A percentile compares a stretch with the other conserved stretches of the same genome.
These are phyloP conservation scores for Aspergillus floridensis DNA, from an alignment of 2,329 filamentous ascomycete genomes.

Conservation along the genomic window DNA sequence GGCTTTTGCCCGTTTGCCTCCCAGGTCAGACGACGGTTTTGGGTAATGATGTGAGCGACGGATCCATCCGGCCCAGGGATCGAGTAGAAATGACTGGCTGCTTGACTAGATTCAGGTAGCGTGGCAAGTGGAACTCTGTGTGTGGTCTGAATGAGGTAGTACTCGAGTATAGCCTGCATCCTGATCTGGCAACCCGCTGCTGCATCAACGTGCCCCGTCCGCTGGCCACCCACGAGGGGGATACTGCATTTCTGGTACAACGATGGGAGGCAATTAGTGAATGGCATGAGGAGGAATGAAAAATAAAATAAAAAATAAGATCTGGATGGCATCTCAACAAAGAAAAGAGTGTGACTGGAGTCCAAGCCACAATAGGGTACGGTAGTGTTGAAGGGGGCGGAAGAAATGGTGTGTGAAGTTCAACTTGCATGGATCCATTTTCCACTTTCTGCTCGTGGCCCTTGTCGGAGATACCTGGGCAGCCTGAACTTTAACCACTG, in stretches of 20 bases:
- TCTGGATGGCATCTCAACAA: background rate
- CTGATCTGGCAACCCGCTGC: slow-evolving; percentile 12
- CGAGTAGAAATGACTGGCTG: background rate
- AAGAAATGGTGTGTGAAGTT: background rate
- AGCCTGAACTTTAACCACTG: slow-evolving; percentile 2
- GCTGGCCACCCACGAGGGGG: background rate
- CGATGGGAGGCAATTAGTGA: background rate
- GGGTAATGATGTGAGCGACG: slow-evolving; percentile 3
- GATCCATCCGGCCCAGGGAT: slow-evolving; percentile 4
- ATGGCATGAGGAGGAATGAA: background rate
- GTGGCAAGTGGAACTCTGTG: slow-evolving; percentile 11
- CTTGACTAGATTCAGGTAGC: slow-evolving; percentile 1
- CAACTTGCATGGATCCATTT: background rate
- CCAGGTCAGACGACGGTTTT: slow-evolving; percentile 2
- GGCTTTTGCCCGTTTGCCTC: background rate
- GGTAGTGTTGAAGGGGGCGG: background rate
- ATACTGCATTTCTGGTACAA: background rate
- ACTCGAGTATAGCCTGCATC: background rate
- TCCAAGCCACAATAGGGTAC: background rate
- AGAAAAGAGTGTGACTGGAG: background rate
- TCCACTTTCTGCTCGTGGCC: background rate
- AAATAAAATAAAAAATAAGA: slow-evolving; percentile 1
- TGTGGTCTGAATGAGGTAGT: slow-evolving; percentile 2
- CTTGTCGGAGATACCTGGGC: background rate
- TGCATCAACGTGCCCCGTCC: background rate